These are phyloP conservation scores for Eruca vesicaria DNA, from an alignment of 441 rosid species.

Conservation along the genomic window DNA sequence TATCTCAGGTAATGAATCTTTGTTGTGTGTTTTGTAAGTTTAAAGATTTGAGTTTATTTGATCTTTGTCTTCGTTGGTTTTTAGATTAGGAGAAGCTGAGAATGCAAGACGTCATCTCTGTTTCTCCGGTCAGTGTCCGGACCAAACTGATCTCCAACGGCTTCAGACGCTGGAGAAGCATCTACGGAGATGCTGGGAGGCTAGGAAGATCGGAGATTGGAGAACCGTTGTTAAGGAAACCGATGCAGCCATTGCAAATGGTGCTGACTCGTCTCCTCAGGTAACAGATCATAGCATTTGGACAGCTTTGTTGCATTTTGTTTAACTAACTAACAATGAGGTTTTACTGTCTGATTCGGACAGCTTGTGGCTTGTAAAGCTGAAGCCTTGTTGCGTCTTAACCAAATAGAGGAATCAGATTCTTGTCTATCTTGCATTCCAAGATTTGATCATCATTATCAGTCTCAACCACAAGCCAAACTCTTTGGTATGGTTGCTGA, in stretches of 20 bases:
- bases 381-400: conserved; percentile 63
- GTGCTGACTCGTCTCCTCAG: conserved; percentile 64
- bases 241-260: conserved; percentile 57
- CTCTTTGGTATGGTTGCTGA: conserved; percentile 52
- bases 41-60: background rate
- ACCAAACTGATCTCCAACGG: conserved; percentile 54
- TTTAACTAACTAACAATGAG: background rate
- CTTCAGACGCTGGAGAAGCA: conserved; percentile 59
- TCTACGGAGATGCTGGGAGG: conserved; percentile 44
- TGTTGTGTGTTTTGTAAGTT: conserved; percentile 9
- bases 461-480: conserved; percentile 33
- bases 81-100: conserved; percentile 61
- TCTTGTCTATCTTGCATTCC: conserved; percentile 41
- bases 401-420: conserved; percentile 53
- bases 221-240: conserved; percentile 44
- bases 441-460: conserved; percentile 38
- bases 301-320: conserved; percentile 5
- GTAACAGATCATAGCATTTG: conserved; percentile 27
- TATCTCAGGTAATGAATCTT: conserved; percentile 43
- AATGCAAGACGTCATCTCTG: conserved; percentile 51
- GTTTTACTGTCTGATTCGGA: background rate
- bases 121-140: conserved; percentile 56
- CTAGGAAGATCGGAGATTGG: conserved; percentile 67
- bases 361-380: conserved; percentile 68
- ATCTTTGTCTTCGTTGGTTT: conserved; percentile 8